Conservation (phyloP, 495 filamentous ascomycete genomes). For the Apiosordaria backusii region DNA sequence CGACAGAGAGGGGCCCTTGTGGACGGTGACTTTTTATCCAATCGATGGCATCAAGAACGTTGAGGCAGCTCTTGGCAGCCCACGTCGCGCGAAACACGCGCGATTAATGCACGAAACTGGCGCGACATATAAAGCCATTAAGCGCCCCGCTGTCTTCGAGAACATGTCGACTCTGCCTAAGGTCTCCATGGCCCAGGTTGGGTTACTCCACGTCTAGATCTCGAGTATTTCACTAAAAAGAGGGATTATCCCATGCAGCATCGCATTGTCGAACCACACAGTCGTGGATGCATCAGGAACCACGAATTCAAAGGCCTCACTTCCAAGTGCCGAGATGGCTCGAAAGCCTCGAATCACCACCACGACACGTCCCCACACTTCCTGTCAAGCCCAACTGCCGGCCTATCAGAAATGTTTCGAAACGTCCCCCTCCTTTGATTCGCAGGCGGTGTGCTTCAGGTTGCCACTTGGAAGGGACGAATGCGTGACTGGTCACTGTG, state of each 20-base stretch:
- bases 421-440: neutral
- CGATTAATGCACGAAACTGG: slow-evolving; percentile 30
- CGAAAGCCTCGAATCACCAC: no score
- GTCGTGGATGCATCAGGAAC: neutral
- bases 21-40: slow-evolving; percentile 8
- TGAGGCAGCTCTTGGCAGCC: slow-evolving; percentile 15
- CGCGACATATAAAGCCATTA: slow-evolving; percentile 26
- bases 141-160: slow-evolving; percentile 19
- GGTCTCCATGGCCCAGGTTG: neutral
- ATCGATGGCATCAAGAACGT: slow-evolving; percentile 2
- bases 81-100: slow-evolving; percentile 24
- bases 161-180: neutral
- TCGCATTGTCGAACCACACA: neutral
- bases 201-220: neutral
- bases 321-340: neutral
- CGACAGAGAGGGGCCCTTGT: neutral
- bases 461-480: neutral
- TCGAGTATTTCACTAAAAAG: neutral
- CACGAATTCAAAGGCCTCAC: neutral
- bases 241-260: neutral
- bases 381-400: neutral
- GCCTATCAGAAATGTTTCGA: neutral
- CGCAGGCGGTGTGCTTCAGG: neutral
- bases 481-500: neutral
- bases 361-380: neutral